These are phyloP conservation scores for Colletotrichum eleusines DNA, from an alignment of 2,329 filamentous ascomycete genomes.

Conservation along the genomic window DNA sequence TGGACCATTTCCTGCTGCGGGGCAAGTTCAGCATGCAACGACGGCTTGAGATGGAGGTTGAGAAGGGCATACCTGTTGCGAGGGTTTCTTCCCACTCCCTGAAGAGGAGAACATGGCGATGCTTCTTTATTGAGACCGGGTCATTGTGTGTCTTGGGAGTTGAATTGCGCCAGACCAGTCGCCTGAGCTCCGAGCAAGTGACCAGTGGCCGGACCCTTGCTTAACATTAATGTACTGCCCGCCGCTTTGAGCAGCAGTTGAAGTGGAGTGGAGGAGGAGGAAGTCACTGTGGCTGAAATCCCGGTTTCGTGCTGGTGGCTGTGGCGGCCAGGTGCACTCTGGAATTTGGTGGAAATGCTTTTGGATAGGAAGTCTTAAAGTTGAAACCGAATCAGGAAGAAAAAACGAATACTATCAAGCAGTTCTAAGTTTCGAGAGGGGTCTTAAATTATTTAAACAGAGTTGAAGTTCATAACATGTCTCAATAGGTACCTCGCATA, in stretches of 20 bases:
- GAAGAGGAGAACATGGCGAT: slow-evolving; percentile 74
- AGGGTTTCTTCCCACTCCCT: slow-evolving; percentile 75
- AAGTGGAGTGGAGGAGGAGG: slow-evolving; percentile 32
- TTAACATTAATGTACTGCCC: slow-evolving; percentile 39
- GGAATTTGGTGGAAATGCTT: slow-evolving; percentile 4
- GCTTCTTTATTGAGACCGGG: slow-evolving; percentile 41
- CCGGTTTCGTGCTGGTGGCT: slow-evolving; percentile 18
- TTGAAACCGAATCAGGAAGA: not conserved
- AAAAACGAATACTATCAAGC: not conserved
- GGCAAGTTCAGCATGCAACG: slow-evolving; percentile 50
- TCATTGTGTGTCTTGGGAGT: slow-evolving; percentile 39
- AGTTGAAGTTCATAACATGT: not conserved
- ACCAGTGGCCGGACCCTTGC: slow-evolving; percentile 42
- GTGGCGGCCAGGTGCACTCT: not conserved
- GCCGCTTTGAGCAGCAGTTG: slow-evolving; percentile 41
- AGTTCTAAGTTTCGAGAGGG: not conserved
- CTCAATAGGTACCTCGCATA: slow-evolving; percentile 18
- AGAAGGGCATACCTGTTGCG: slow-evolving; percentile 72
- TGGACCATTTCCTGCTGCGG: slow-evolving; percentile 94
- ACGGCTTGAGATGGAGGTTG: slow-evolving; percentile 17
- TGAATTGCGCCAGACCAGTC: slow-evolving; percentile 39
- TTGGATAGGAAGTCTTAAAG: not conserved
- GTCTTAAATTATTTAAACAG: not conserved
- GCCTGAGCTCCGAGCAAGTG: slow-evolving; percentile 40
- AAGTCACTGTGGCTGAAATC: slow-evolving; percentile 40